Conservation (phyloP, 164 flowering plant species). For the Amborella trichopoda region DNA sequence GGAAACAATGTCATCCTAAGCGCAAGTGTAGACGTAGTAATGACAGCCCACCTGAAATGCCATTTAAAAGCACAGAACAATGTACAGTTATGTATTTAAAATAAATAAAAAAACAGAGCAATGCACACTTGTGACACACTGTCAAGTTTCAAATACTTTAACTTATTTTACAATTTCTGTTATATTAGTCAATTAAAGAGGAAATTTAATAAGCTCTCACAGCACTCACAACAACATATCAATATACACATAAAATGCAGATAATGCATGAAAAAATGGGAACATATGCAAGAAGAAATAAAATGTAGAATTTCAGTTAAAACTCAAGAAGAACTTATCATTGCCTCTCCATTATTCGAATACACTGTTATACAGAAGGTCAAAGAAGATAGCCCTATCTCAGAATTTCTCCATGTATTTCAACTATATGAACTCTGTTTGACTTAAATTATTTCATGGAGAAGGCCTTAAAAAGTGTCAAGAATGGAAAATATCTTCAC, state of each 20-base stretch:
- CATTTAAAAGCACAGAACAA: conserved; percentile 6
- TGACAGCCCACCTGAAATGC: conserved; percentile 61
- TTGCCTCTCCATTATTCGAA: no score
- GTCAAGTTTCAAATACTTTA: not conserved
- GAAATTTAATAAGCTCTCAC: not conserved
- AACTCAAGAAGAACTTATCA: no score
- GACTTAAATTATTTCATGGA: no score
- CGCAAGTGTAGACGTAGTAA: conserved; percentile 66
- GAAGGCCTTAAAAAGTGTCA: no score
- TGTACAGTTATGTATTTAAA: not conserved
- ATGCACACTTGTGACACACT: not conserved
- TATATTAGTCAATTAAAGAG: not conserved
- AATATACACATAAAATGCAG: not conserved
- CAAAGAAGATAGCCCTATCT: no score
- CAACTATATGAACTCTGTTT: no score
- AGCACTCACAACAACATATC: not conserved
- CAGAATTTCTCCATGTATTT: no score
- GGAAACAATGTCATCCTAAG: conserved; percentile 55
- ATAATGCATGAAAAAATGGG: no score
- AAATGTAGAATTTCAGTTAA: not conserved
- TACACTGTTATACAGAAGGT: no score
- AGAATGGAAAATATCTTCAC: no score
- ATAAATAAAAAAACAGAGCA: no score
- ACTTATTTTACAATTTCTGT: not conserved
- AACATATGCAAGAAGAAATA: not conserved